Base-by-base conservation (phyloP, 805 yeast genomes). In the Cyberlindnera suaveolens region DNA sequence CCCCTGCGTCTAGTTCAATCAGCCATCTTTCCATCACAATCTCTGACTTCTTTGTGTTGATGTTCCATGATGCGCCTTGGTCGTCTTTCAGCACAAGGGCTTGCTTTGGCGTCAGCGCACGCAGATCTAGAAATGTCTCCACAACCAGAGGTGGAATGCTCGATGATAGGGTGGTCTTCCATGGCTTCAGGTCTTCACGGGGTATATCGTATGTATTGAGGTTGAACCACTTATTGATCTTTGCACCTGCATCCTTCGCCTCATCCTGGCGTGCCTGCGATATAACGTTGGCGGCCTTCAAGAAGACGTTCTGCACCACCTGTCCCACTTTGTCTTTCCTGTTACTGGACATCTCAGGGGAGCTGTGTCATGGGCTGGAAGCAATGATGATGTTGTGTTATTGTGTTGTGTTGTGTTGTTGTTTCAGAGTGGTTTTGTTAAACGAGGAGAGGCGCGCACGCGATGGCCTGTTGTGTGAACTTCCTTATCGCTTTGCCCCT, bases 1-100 rank as follows among this genome's bases (percentile, higher is more conserved):
- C 61, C 34, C 65, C 66, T 15, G 75, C 63, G 54, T 84, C 90
- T 47, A 90, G 75, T 60, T 90, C 96, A 30, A 93, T 66, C 19
- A 88, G 70, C 99, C 99, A 93, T 46, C 99, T 73, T 58, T 93
- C 99, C 44, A 93, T 65, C 2, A 93, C 96, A n/a, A 93, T 77
- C 62, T 91, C 98, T 15, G 78, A 71, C 54, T 84, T 84, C 54
- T 75, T 78, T 3, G 74, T 69, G 13, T 82, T 83, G 11, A 80
- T 80, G 9, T 74, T 66, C 75, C 83, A 80, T 13, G 72, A 56
- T 48, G 70, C 69, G 19, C 72, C 75, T 7, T 71, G 70, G 4
- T 70, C 72, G 51, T 83, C 90, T 26, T 67, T 67, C 33, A 85
- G 60, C 30, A 79, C 73, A 27, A 85, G 69, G 17, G 78, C 68